Evolutionary conservation across 179 eudicot species (phyloP), one percentile per base, ranked within the genome.

Genomic region (Carnegiea gigantea): DNA sequence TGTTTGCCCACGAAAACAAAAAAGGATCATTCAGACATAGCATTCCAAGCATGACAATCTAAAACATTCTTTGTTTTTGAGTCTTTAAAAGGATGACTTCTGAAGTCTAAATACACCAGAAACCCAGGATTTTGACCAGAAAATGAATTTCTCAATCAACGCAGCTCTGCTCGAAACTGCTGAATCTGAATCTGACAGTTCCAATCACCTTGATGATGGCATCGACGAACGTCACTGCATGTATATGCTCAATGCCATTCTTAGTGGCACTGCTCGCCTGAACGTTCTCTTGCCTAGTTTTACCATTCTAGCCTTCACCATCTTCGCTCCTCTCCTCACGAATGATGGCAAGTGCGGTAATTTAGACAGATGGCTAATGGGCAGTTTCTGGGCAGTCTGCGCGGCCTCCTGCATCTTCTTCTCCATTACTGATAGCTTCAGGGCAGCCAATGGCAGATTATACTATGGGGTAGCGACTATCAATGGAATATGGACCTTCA

Each of bases 251-350:
- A 90, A 88, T 62, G 85, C 85, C 77, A 83, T 92, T 83, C 80
- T 92, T 40, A 90, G 93, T 18, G 90, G 92, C 83, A 90, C 93
- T 0, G 93, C 94, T 48, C 89, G 92, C 54, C 93, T 92, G 81
- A 90, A 91, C 18, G 83, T 89, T 26, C 92, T 92, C 77, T 77
- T 91, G 2, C 97, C 94, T 9, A 85, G 88, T 6, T 89, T 90
- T 73, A 92, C 92, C 59, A 90, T 89, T 73, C 86, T 92, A 24
- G 89, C 91, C 79, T 91, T 90, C 88, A 86, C 92, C 83, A 88
- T 92, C 46, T 89, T 92, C 13, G 77, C 92, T n/a, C 97, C 97
- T 20, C 82, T 92, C 33, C 82, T 92, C 5, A 92, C 94, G 38
- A 86, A 90, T 28, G 89, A 92, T 21, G 94, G 94, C 57, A 82